Conservation (phyloP, 805 yeast genomes). For the Wickerhamomyces chaumierensis region DNA sequence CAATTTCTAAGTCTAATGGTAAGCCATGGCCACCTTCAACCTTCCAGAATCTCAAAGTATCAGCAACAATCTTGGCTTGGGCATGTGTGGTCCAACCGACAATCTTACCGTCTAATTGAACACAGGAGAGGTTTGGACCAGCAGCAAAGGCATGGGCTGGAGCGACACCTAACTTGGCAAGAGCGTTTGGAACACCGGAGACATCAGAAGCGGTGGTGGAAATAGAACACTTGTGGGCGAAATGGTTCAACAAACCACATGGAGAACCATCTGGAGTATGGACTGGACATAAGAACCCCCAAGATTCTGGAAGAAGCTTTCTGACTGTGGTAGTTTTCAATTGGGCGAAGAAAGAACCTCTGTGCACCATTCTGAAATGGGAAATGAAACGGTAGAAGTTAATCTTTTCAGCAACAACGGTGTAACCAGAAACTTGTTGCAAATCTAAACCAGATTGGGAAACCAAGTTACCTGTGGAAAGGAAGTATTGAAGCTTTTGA, state of each 20-base stretch:
- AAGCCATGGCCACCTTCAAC: slow-evolving; percentile 69
- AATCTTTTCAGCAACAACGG: slow-evolving; percentile 97
- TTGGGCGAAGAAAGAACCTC: slow-evolving; percentile 98
- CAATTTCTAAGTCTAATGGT: slow-evolving; percentile 83
- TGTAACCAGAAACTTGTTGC: slow-evolving; percentile 96
- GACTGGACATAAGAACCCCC: slow-evolving; percentile 99
- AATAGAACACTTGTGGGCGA: slow-evolving; percentile 88
- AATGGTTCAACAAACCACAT: slow-evolving; percentile 94
- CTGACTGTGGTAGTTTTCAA: slow-evolving; percentile 95
- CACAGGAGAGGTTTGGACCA: slow-evolving; percentile 82
- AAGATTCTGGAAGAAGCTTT: slow-evolving; percentile 90
- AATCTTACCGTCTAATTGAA: slow-evolving; percentile 85
- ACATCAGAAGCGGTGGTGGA: slow-evolving; percentile 72
- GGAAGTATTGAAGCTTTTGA: slow-evolving; percentile 83
- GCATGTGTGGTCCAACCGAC: slow-evolving; percentile 92
- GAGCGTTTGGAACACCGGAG: slow-evolving; percentile 51
- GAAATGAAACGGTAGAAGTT: slow-evolving; percentile 94
- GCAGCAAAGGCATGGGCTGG: slow-evolving; percentile 75
- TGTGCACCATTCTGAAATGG: slow-evolving; percentile 99
- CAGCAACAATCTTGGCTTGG: slow-evolving; percentile 78
- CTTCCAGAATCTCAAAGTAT: slow-evolving; percentile 86
- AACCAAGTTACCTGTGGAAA: slow-evolving; percentile 94
- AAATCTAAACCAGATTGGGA: slow-evolving; percentile 95
- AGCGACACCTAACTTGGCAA: slow-evolving; percentile 67
- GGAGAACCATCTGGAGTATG: slow-evolving; percentile 99